Base-by-base conservation (phyloP, 106 monocot genomes). In the Hemerocallis citrina region DNA sequence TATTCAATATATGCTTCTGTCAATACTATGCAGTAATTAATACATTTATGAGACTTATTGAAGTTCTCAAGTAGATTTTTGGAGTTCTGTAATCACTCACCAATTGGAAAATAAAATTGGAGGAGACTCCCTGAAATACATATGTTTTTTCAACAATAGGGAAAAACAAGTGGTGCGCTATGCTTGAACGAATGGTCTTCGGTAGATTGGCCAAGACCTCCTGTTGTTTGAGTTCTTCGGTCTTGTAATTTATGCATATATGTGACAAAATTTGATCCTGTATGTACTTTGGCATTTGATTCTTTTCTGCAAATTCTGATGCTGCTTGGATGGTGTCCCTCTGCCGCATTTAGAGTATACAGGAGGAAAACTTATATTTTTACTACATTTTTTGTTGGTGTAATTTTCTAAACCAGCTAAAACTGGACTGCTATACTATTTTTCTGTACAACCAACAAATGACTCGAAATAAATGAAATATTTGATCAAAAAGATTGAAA, bases 241-340 rank as follows among this genome's bases (percentile, higher is more conserved):
- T 70, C 58, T 76, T 76, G 63, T 69, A 76, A 24, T 42, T 39
- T 12, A 76, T 23, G 66, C 67, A 72, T 61, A 81, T 65, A 66
- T 83, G 76, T 30, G 74, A 83, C 61, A 77, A 19, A 76, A 88
- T 84, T 51, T 79, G 79, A 65, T 79, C 69, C 64, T 79, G 58
- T 68, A 79, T 75, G 21, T 50, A 55, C 33, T 7, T 14, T 7
- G 76, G 73, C 37, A 77, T 32, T 32, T 76, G 73, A 60, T 80
- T 85, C 57, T 73, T 50, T 70, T 73, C 66, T 50, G 76, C 64
- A 63, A 76, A 85, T n/a, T n/a, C n/a, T n/a, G n/a, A n/a, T n/a
- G n/a, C n/a, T n/a, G n/a, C n/a, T n/a, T n/a, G n/a, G n/a, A 80
- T 24, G 38, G 41, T 65, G 47, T 77, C 79, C 55, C 85, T 73